These are phyloP conservation scores for Leucocoprinus leucothites DNA, from an alignment of 768 basidiomycete species.

Conservation along the genomic window DNA sequence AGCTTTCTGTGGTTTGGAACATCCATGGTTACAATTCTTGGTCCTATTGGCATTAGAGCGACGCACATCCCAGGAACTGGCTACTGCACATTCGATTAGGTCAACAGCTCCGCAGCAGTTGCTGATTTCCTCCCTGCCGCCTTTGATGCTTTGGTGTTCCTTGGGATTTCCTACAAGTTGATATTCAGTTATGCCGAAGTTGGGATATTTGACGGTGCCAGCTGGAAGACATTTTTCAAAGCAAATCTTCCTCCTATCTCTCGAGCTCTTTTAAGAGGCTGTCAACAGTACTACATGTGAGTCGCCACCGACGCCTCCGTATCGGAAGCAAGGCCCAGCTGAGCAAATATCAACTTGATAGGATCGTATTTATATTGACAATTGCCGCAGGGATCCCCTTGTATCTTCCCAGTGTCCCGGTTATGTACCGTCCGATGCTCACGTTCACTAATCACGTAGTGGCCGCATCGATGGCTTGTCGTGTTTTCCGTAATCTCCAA, in stretches of 20 bases:
- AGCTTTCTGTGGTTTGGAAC: not conserved
- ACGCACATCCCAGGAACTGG: not conserved
- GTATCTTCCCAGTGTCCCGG: not conserved
- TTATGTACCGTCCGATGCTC: too few species aligned
- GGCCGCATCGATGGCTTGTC: not conserved
- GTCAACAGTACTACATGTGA: conserved; percentile 1
- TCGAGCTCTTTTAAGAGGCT: not conserved
- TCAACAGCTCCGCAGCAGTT: not conserved
- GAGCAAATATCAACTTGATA: not conserved
- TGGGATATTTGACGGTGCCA: not conserved
- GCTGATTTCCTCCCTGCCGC: not conserved
- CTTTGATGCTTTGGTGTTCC: not conserved
- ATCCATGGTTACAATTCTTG: not conserved
- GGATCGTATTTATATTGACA: not conserved
- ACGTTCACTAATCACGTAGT: not conserved
- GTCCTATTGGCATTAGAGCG: not conserved
- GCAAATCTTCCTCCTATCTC: not conserved
- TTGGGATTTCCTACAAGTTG: not conserved
- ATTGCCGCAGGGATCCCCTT: not conserved
- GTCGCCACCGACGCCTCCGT: not conserved
- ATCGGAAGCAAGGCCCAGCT: not conserved
- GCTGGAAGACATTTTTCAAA: not conserved
- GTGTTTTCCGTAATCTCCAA: not conserved
- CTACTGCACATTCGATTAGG: not conserved
- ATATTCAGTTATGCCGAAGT: not conserved